Base-by-base conservation (phyloP, 345 rosid species). In the Populus davidiana region DNA sequence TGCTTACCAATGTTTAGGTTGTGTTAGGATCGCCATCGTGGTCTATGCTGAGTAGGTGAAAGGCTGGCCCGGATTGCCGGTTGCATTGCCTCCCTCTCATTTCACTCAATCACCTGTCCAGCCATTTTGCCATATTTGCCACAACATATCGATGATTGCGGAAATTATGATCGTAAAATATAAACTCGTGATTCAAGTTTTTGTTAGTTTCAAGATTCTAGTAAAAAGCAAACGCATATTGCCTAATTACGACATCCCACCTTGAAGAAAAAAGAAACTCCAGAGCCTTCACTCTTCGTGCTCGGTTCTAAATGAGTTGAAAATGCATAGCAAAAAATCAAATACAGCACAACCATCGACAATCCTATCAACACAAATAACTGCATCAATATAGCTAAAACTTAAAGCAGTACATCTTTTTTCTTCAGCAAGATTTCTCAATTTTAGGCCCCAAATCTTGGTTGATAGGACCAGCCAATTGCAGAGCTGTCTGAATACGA, bases 1-100 rank as follows among this genome's bases (percentile, higher is more conserved):
- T 50, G 59, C 59, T 70, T 73, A 86, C 91, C 92, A 69, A 72
- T 75, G 72, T 52, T 44, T 16, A 50, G 84, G 81, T 78, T 80
- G 73, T 62, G 83, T 74, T 76, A 77, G 83, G 81, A 85, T 77
- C 81, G 35, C 79, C 67, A 65, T 81, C 80, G n/a, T 75, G 66
- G 76, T 85, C 78, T 31, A 27, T 16, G 29, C 43, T 27, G 6
- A 44, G 49, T 79, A n/a, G 84, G 84, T 78, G 27, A 67, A 16
- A 41, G 41, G 70, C 63, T 69, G 36, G 68, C 67, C 69, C 21
- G 20, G 43, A 65, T 7, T 43, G 54, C 67, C 73, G 47, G 67
- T 39, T 71, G 64, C 16, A 33, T n/a, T 33, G 25, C 23, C 11
- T 71, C 77, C 41, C 76, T 75, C 25, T 69, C 65, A 69, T 68